Conservation (phyloP, 176 grass and related monocot genomes). For the Phoenix roebelenii region DNA sequence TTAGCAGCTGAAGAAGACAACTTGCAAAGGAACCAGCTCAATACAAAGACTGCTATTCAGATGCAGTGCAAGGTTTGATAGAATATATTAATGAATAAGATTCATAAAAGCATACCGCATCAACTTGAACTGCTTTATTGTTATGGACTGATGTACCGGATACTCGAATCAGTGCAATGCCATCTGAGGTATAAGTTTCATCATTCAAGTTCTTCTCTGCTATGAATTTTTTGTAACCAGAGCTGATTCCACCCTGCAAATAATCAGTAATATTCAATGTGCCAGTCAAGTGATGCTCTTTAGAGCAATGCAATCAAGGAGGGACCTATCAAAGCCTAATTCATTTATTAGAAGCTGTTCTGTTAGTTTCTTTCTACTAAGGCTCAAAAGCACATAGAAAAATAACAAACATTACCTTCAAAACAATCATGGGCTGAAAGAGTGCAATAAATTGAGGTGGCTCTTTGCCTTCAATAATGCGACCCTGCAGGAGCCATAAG, state of each 20-base stretch:
- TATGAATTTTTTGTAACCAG: constrained; percentile 61
- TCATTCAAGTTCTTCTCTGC: constrained; percentile 44
- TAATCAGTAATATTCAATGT: too few species aligned
- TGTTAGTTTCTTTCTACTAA: too few species aligned
- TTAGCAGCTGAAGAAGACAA: too few species aligned
- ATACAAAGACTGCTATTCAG: too few species aligned
- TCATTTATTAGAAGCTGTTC: too few species aligned
- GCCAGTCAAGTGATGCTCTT: neutral
- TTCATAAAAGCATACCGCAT: constrained; percentile 41
- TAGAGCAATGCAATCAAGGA: neutral
- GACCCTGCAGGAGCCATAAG: constrained; percentile 39
- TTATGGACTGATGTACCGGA: constrained; percentile 70
- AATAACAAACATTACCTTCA: constrained; percentile 48
- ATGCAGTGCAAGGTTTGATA: too few species aligned
- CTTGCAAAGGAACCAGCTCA: too few species aligned
- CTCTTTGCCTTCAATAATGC: constrained; percentile 87
- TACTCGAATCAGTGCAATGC: constrained; percentile 71
- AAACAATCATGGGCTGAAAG: constrained; percentile 89
- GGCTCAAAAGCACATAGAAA: neutral
- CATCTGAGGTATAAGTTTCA: constrained; percentile 64
- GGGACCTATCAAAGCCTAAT: too few species aligned
- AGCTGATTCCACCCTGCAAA: constrained; percentile 59
- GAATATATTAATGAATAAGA: constrained; percentile 3
- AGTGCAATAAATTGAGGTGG: constrained; percentile 89
- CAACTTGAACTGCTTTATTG: constrained; percentile 86